Evolutionary conservation across 2,329 filamentous ascomycete genomes (phyloP).

Genomic region (Aspergillus fumigatiaffinis): DNA sequence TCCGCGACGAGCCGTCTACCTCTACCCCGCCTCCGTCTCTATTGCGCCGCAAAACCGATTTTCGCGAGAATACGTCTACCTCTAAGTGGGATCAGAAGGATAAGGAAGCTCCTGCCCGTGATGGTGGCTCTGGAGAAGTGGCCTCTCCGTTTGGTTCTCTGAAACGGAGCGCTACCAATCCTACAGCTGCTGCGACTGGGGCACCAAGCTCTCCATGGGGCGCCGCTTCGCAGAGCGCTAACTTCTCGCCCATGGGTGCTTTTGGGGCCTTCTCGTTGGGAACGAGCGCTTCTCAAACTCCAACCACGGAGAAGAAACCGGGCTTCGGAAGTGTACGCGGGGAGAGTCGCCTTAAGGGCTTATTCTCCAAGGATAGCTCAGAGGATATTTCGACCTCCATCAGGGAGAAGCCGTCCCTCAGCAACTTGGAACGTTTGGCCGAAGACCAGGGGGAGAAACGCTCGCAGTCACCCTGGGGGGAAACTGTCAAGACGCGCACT

Average conservation of each 20-base stretch:
- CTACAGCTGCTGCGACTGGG: conserved; percentile 48
- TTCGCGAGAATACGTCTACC: conserved; percentile 47
- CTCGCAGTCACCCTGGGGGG: conserved; percentile 51
- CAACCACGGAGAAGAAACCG: conserved; percentile 66
- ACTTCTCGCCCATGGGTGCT: conserved; percentile 70
- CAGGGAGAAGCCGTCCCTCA: conserved; percentile 54
- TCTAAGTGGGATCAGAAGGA: conserved; percentile 48
- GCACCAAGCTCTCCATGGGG: conserved; percentile 56
- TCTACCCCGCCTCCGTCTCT: conserved; percentile 59
- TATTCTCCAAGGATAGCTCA: conserved; percentile 72
- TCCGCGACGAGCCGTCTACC: conserved; percentile 50
- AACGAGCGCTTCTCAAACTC: conserved; percentile 48
- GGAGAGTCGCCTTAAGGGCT: conserved; percentile 79
- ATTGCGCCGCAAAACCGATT: conserved; percentile 59
- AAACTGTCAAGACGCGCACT: conserved; percentile 43
- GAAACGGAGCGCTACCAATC: conserved; percentile 54
- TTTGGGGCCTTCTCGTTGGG: conserved; percentile 86
- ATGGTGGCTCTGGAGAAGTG: conserved; percentile 38
- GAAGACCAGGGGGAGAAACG: conserved; percentile 48
- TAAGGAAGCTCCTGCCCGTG: conserved; percentile 43
- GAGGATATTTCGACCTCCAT: conserved; percentile 57
- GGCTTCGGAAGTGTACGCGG: conserved; percentile 64
- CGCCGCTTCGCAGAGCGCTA: conserved; percentile 56
- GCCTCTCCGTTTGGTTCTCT: conserved; percentile 50
- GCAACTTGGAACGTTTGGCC: conserved; percentile 51